Conservation (phyloP, 2,329 filamentous ascomycete genomes). For the Neofusicoccum parvum region DNA sequence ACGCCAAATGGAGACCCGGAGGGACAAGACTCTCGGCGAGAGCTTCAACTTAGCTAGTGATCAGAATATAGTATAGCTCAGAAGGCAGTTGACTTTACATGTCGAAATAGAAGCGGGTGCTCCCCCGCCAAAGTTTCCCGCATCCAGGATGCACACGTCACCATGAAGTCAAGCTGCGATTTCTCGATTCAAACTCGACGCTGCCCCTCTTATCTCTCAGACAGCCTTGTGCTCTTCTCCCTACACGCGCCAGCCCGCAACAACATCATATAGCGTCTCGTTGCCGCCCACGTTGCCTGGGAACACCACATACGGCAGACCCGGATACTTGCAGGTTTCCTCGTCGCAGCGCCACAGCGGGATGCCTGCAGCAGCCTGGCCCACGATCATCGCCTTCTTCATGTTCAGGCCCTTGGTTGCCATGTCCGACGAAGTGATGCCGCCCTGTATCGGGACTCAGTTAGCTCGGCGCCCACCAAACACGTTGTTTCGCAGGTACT, state of each 20-base stretch:
- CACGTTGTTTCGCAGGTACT: background rate
- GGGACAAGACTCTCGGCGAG: too few relatives aligned
- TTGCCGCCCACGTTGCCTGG: constrained; percentile 61
- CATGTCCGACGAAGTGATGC: constrained; percentile 62
- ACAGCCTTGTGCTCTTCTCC: too few relatives aligned
- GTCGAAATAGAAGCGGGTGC: too few relatives aligned
- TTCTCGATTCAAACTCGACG: background rate
- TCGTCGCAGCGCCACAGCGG: constrained; percentile 63
- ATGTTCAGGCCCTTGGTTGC: constrained; percentile 60
- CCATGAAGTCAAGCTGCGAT: background rate
- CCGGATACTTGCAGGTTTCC: constrained; percentile 51
- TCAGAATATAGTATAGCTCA: too few relatives aligned
- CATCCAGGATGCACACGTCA: background rate
- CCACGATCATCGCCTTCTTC: constrained; percentile 57
- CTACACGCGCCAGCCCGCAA: constrained; percentile 40
- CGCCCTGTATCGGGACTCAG: constrained; percentile 39
- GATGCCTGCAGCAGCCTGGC: constrained; percentile 60
- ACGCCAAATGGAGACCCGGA: too few relatives aligned
- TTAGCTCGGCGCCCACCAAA: constrained; percentile 27
- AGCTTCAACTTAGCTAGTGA: too few relatives aligned
- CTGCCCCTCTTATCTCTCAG: too few relatives aligned
- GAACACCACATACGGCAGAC: constrained; percentile 60
- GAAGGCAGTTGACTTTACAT: too few relatives aligned
- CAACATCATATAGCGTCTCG: constrained; percentile 50
- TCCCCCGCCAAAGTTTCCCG: too few relatives aligned